Evolutionary conservation across 2,329 filamentous ascomycete genomes (phyloP).

Genomic region (Colletotrichum trifolii): DNA sequence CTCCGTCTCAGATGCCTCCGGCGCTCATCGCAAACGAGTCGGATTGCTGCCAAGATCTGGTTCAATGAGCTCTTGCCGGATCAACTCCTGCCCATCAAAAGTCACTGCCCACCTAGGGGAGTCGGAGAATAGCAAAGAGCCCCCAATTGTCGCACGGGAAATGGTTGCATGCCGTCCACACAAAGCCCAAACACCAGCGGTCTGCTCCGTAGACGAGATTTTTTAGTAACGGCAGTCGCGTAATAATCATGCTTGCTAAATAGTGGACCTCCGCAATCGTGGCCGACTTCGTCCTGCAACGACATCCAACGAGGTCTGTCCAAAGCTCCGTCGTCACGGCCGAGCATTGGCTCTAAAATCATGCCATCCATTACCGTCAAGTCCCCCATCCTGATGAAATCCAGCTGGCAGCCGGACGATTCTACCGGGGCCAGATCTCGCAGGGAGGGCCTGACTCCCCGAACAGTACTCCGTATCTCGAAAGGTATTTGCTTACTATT

Average conservation of each 20-base stretch:
- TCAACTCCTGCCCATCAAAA: slow-evolving; percentile 1
- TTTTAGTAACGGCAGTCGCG: slow-evolving; percentile 23
- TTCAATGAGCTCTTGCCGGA: background rate
- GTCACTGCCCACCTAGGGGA: slow-evolving; percentile 17
- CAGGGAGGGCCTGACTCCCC: background rate
- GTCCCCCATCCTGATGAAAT: slow-evolving; percentile 32
- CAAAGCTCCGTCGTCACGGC: slow-evolving; percentile 20
- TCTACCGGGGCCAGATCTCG: slow-evolving; percentile 28
- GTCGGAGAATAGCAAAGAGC: slow-evolving; percentile 32
- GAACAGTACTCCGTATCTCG: too few species aligned
- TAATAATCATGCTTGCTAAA: background rate
- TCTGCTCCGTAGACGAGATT: slow-evolving; percentile 9
- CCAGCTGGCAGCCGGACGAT: slow-evolving; percentile 18
- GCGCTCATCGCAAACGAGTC: slow-evolving; percentile 11
- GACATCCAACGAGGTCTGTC: slow-evolving; percentile 22
- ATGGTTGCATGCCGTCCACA: slow-evolving; percentile 4
- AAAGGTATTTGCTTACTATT: too few species aligned
- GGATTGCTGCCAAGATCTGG: background rate
- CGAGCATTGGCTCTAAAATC: slow-evolving; percentile 30
- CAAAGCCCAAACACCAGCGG: slow-evolving; percentile 20
- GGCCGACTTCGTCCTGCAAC: slow-evolving; percentile 7
- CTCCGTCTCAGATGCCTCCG: slow-evolving; percentile 24
- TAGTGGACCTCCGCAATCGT: slow-evolving; percentile 10
- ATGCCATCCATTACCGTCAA: slow-evolving; percentile 34
- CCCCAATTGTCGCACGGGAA: slow-evolving; percentile 23